Percentiles rank a stretch among this genome's conserved stretches.
phyloP scores from a whole-genome alignment of 768 basidiomycete species.

The Termitomyces sp. region DNA sequence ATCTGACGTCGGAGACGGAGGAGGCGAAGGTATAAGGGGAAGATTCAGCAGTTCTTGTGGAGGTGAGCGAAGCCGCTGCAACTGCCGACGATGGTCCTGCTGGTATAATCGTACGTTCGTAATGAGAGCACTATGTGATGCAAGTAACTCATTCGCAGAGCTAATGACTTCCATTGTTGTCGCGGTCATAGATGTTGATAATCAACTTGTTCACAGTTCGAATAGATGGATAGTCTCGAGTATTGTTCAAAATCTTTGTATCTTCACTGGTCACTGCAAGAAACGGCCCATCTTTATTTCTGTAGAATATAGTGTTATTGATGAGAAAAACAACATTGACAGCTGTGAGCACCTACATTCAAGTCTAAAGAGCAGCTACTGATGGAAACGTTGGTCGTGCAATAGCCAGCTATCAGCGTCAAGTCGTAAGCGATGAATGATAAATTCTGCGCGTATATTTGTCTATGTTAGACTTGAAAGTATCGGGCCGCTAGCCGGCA shows the following conservation, averaged over 20 bases:
- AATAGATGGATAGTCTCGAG: not conserved
- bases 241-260: not conserved
- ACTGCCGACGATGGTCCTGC: slow-evolving; percentile 47
- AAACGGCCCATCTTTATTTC: not conserved
- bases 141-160: slow-evolving; percentile 62
- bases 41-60: slow-evolving; percentile 50
- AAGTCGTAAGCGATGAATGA: not conserved
- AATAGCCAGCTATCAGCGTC: not conserved
- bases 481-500: not conserved
- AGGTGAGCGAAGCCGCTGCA: slow-evolving; percentile 51
- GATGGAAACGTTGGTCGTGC: not conserved
- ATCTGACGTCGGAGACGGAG: slow-evolving; percentile 45
- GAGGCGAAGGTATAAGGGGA: slow-evolving; percentile 54
- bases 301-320: not conserved
- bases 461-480: not conserved
- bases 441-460: not conserved
- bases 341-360: not conserved
- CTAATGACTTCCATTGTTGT: slow-evolving; percentile 47
- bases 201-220: not conserved
- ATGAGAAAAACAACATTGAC: not conserved
- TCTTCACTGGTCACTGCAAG: not conserved
- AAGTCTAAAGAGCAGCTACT: not conserved
- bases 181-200: slow-evolving; percentile 3
- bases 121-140: slow-evolving; percentile 56
- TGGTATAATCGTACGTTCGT: slow-evolving; percentile 52